Percentiles rank a stretch among this genome's conserved stretches.
These are phyloP conservation scores for Oryza brachyantha DNA, from an alignment of 176 grass and related monocot genomes.

Conservation along the genomic window DNA sequence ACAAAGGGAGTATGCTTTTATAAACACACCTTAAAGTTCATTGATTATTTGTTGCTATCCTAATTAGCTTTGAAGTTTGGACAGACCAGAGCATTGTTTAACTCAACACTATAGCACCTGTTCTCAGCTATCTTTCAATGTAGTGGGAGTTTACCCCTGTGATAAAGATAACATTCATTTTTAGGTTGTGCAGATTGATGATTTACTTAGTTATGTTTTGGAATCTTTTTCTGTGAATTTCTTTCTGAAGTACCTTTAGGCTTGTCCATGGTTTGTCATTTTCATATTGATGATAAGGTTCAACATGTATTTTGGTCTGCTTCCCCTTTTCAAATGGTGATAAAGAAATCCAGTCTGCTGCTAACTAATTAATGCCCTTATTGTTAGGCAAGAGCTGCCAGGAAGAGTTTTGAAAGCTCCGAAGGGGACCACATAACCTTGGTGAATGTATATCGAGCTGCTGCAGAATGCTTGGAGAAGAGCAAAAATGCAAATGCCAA, in stretches of 20 bases:
- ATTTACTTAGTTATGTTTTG: background rate
- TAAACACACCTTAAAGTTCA: background rate
- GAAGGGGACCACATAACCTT: constrained; percentile 92
- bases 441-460: constrained; percentile 74
- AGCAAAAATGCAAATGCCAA: constrained; percentile 75
- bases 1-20: background rate
- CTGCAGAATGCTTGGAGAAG: constrained; percentile 77
- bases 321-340: background rate
- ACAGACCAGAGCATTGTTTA: background rate
- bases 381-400: constrained; percentile 77
- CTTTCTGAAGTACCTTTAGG: background rate
- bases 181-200: background rate
- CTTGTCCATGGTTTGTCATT: background rate
- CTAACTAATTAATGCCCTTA: background rate
- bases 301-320: constrained; percentile 1
- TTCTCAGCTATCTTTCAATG: background rate
- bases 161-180: background rate
- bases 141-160: background rate
- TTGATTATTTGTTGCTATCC: background rate
- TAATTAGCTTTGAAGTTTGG: constrained; percentile 13
- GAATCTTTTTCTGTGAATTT: background rate
- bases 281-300: background rate
- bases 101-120: background rate
- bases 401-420: constrained; percentile 76
- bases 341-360: background rate